These are phyloP conservation scores for Lactuca saligna DNA, from an alignment of 129 eudicot species.

Conservation along the genomic window DNA sequence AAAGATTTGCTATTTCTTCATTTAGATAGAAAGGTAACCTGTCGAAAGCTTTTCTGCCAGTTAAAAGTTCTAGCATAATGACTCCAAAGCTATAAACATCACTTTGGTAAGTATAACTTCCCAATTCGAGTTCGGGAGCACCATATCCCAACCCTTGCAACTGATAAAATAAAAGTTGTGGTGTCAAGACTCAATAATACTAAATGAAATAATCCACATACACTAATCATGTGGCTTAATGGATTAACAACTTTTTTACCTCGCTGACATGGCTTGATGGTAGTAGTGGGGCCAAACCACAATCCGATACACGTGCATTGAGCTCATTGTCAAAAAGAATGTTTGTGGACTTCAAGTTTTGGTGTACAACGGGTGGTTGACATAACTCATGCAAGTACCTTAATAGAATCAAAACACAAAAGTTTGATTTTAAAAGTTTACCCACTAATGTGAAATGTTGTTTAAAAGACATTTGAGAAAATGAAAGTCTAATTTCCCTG, in stretches of 20 bases:
- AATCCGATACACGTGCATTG: constrained; percentile 76
- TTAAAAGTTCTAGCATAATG: constrained; percentile 84
- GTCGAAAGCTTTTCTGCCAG: constrained; percentile 82
- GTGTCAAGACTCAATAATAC: neutral
- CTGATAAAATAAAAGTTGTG: constrained; percentile 29
- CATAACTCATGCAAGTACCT: constrained; percentile 92
- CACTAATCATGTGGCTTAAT: neutral
- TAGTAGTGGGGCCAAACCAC: constrained; percentile 76
- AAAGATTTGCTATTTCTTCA: too few species aligned
- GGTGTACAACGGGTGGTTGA: constrained; percentile 74
- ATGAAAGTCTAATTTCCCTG: too few species aligned
- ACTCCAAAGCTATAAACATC: constrained; percentile 98
- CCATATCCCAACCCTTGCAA: constrained; percentile 78
- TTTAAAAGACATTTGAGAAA: too few species aligned
- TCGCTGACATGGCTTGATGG: constrained; percentile 49
- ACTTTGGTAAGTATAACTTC: constrained; percentile 74
- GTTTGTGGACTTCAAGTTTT: constrained; percentile 76
- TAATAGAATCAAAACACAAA: constrained; percentile 5
- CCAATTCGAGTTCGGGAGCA: constrained; percentile 91
- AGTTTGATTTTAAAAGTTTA: too few species aligned
- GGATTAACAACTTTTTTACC: constrained; percentile 38
- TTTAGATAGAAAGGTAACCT: constrained; percentile 41
- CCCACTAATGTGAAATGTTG: too few species aligned
- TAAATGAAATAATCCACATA: neutral
- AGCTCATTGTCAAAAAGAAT: constrained; percentile 76